phyloP scores from a whole-genome alignment of 139 green algal species.

The Gonium pectorale region DNA sequence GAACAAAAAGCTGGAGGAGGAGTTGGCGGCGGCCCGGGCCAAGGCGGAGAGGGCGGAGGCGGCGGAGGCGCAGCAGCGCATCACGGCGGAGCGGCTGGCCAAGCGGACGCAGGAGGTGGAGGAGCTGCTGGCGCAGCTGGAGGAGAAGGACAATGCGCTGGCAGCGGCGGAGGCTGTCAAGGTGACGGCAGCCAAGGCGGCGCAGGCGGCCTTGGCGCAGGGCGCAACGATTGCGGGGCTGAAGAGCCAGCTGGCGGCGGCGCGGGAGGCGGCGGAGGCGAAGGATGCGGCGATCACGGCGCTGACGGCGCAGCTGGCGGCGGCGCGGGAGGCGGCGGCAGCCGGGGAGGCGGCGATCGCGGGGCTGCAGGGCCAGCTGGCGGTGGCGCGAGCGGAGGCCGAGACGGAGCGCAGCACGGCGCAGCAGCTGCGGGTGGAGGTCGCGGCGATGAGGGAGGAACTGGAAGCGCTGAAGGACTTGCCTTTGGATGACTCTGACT shows the following conservation, averaged over 20 bases:
- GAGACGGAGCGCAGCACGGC: too few relatives aligned
- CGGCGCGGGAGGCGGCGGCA: neutral
- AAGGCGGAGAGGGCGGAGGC: neutral
- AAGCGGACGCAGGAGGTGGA: neutral
- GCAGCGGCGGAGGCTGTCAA: neutral
- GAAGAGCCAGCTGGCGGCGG: neutral
- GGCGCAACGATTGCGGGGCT: neutral
- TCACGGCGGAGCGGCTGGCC: neutral
- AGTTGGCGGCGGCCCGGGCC: slow-evolving; percentile 10
- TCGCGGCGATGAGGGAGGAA: neutral
- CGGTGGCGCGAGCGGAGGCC: too few relatives aligned
- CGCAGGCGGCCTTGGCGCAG: neutral
- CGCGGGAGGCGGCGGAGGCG: neutral
- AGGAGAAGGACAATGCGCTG: neutral
- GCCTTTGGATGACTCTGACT: too few relatives aligned
- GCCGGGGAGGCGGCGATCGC: neutral
- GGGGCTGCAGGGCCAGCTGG: neutral
- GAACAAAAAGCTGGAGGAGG: neutral
- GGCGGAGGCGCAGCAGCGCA: neutral
- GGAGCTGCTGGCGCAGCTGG: too few relatives aligned
- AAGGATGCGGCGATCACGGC: neutral
- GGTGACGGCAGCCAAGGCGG: too few relatives aligned
- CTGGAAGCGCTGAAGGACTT: neutral
- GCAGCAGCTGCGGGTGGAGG: slow-evolving; percentile 3
- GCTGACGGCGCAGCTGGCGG: neutral